Evolutionary conservation across 2,329 filamentous ascomycete genomes (phyloP).

Genomic region (Penicillium paneum): DNA sequence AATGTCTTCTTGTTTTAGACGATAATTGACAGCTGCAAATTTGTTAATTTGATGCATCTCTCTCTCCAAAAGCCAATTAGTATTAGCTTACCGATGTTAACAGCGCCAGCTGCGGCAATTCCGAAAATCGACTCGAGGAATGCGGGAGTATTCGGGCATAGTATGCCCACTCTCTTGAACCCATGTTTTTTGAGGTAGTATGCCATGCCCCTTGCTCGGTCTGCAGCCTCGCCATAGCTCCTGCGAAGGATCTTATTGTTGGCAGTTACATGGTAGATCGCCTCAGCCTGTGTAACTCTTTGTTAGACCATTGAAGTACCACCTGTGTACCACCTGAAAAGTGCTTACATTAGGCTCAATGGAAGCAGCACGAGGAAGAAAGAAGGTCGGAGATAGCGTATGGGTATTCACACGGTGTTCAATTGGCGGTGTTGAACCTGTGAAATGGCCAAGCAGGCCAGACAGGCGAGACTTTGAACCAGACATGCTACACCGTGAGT

Average conservation of each 20-base stretch:
- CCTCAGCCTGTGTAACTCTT: conserved; percentile 56
- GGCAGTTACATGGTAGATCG: conserved; percentile 79
- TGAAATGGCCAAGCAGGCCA: conserved; percentile 31
- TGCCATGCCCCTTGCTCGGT: conserved; percentile 80
- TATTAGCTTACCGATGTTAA: conserved; percentile 60
- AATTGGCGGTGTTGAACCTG: conserved; percentile 16
- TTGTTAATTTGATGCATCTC: background rate
- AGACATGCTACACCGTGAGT: conserved; percentile 19
- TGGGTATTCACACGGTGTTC: conserved; percentile 42
- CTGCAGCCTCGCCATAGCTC: conserved; percentile 76
- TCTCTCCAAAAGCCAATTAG: conserved; percentile 29
- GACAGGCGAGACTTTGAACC: conserved; percentile 27
- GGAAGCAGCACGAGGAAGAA: conserved; percentile 76
- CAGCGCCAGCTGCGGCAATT: conserved; percentile 73
- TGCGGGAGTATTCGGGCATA: conserved; percentile 89
- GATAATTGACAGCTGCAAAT: conserved; percentile 61
- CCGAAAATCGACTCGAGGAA: conserved; percentile 90
- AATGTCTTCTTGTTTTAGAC: conserved; percentile 79
- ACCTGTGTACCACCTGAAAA: background rate
- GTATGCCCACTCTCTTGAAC: conserved; percentile 74
- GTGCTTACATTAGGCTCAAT: conserved; percentile 74
- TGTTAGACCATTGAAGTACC: background rate
- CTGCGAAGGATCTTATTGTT: conserved; percentile 71
- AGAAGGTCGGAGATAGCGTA: conserved; percentile 80
- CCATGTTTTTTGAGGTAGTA: conserved; percentile 78